Percentiles rank a stretch among this genome's conserved stretches.
Evolutionary conservation across 2,329 filamentous ascomycete genomes (phyloP).

Genomic region (Neocatenulostroma microsporum): DNA sequence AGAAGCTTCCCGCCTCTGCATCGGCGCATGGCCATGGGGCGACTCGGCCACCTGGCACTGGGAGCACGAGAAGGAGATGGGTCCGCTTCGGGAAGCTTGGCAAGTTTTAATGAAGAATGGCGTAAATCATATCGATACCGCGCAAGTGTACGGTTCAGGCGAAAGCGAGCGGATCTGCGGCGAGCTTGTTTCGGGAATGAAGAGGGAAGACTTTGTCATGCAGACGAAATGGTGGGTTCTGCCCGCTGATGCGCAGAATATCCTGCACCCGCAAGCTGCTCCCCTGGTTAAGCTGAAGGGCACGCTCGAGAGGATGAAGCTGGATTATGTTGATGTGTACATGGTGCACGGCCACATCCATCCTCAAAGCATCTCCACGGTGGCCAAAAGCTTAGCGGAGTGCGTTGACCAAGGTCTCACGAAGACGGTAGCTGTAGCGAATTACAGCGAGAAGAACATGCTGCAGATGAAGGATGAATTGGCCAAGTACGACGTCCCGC

Average conservation of each 20-base stretch:
- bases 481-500: constrained; percentile 31
- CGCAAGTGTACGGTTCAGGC: constrained; percentile 37
- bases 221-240: constrained; percentile 35
- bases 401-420: constrained; percentile 38
- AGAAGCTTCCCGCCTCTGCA: constrained; percentile 1
- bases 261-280: constrained; percentile 27
- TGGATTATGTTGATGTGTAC: constrained; percentile 35
- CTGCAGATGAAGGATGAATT: constrained; percentile 36
- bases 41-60: constrained; percentile 14
- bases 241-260: constrained; percentile 26
- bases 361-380: constrained; percentile 31
- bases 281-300: constrained; percentile 31
- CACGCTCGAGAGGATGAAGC: constrained; percentile 31
- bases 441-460: constrained; percentile 38
- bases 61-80: constrained; percentile 29
- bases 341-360: constrained; percentile 40
- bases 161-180: constrained; percentile 38
- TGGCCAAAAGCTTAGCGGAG: constrained; percentile 36
- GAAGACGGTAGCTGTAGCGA: constrained; percentile 38
- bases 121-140: constrained; percentile 39
- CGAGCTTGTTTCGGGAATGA: constrained; percentile 31
- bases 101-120: constrained; percentile 29
- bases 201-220: constrained; percentile 32
- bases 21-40: constrained; percentile 4
- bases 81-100: constrained; percentile 33